A percentile compares a stretch with the other conserved stretches of the same genome.
Conservation (phyloP, 202 grass and related monocot genomes). For the Brachypodium distachyon region DNA sequence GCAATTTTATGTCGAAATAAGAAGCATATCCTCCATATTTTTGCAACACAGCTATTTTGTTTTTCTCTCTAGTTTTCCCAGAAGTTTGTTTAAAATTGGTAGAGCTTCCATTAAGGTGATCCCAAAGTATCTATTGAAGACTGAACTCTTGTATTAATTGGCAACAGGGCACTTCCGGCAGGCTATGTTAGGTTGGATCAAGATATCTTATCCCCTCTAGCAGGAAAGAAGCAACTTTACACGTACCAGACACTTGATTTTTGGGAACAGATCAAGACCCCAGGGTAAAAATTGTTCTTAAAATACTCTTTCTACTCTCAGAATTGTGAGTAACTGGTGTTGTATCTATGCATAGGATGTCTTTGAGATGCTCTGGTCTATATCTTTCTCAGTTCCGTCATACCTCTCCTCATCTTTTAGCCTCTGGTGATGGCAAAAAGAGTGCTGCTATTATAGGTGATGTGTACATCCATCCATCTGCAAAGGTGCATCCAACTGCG, state of each 20-base stretch:
- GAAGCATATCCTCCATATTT: not conserved
- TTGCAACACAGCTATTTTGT: not conserved
- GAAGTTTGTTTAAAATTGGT: not conserved
- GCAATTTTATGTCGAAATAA: not conserved
- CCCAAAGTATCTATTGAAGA: not conserved
- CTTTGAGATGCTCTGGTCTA: slow-evolving; percentile 88
- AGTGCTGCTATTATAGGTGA: slow-evolving; percentile 73
- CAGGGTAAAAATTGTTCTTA: slow-evolving; percentile 52
- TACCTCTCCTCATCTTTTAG: slow-evolving; percentile 78
- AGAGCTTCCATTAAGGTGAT: not conserved
- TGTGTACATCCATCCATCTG: slow-evolving; percentile 97
- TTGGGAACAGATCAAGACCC: slow-evolving; percentile 99
- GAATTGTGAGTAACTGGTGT: slow-evolving; percentile 3
- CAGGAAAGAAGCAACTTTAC: slow-evolving; percentile 95
- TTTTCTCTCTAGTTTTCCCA: not conserved
- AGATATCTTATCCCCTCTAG: slow-evolving; percentile 96
- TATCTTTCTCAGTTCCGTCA: slow-evolving; percentile 77
- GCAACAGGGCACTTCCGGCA: slow-evolving; percentile 76
- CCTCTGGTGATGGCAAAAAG: slow-evolving; percentile 65
- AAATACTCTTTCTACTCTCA: not conserved
- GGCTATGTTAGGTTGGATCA: slow-evolving; percentile 99
- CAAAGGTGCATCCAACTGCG: slow-evolving; percentile 94
- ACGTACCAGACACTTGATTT: slow-evolving; percentile 92
- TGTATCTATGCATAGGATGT: slow-evolving; percentile 64
- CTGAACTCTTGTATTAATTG: slow-evolving; percentile 23